Evolutionary conservation across 495 filamentous ascomycete genomes (phyloP).

Genomic region (Xylaria curta): DNA sequence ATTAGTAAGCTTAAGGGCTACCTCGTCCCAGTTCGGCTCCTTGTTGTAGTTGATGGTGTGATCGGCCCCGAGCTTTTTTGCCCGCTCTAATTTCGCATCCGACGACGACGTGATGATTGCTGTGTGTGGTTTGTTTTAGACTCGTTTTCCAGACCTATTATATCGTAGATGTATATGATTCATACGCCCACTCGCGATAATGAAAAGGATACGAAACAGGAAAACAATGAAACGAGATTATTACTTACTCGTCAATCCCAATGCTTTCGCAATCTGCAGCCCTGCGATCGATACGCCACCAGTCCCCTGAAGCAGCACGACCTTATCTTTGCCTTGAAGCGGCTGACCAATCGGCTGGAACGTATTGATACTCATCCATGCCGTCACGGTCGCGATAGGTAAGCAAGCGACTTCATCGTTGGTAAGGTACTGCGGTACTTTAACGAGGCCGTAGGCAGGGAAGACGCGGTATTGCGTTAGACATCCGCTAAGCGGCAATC

Average conservation of each 20-base stretch:
- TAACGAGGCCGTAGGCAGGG: conserved; percentile 44
- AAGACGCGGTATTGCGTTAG: conserved; percentile 54
- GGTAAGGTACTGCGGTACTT: conserved; percentile 46
- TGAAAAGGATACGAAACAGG: background rate
- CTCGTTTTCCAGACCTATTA: background rate
- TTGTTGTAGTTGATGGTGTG: conserved; percentile 54
- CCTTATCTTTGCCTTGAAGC: conserved; percentile 23
- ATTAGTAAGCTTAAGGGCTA: conserved; percentile 46
- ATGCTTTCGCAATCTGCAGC: conserved; percentile 48
- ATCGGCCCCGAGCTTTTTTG: conserved; percentile 51
- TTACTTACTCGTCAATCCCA: conserved; percentile 47
- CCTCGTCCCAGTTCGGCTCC: conserved; percentile 49
- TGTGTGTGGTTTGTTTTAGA: conserved; percentile 23
- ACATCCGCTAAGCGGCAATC: conserved; percentile 46
- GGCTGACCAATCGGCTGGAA: conserved; percentile 49
- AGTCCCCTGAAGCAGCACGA: conserved; percentile 53
- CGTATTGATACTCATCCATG: conserved; percentile 54
- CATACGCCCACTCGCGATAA: background rate
- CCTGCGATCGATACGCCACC: conserved; percentile 50
- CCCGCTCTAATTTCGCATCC: conserved; percentile 49
- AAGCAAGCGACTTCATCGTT: conserved; percentile 51
- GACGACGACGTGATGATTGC: conserved; percentile 58
- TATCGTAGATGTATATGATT: background rate
- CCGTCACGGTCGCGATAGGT: conserved; percentile 53
- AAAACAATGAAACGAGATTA: background rate